Percentiles rank a stretch among this genome's conserved stretches.
These are phyloP conservation scores for Stereocaulon alpinum DNA, from an alignment of 495 filamentous ascomycete genomes.

Conservation along the genomic window DNA sequence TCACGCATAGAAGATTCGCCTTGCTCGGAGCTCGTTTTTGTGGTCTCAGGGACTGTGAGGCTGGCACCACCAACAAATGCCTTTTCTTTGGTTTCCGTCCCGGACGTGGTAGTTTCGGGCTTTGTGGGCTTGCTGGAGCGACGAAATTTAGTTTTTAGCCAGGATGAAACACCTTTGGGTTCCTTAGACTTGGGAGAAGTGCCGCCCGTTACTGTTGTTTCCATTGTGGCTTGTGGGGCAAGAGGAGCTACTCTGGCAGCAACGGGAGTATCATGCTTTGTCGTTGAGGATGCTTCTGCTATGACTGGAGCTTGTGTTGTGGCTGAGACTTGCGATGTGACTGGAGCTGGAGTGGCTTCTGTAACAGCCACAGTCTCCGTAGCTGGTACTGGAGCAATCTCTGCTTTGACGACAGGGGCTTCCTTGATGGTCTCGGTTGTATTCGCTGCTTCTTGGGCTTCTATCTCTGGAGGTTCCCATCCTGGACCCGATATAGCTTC, in stretches of 20 bases:
- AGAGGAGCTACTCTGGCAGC: conserved; percentile 22
- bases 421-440: conserved; percentile 5
- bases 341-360: conserved; percentile 1
- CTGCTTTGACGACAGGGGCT: conserved; percentile 10
- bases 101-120: conserved; percentile 8
- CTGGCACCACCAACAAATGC: conserved; percentile 41
- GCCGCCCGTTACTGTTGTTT: conserved; percentile 23
- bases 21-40: conserved; percentile 28
- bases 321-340: neutral
- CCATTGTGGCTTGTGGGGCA: conserved; percentile 23
- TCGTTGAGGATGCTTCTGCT: conserved; percentile 12
- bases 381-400: neutral
- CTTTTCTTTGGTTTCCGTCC: conserved; percentile 21
- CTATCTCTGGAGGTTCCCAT: neutral
- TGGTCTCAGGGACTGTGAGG: conserved; percentile 29
- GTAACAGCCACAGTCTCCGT: neutral
- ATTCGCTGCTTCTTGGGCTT: conserved; percentile 5
- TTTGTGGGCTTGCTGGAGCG: conserved; percentile 27
- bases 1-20: conserved; percentile 36
- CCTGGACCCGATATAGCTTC: conserved; percentile 4
- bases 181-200: conserved; percentile 20
- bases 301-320: neutral
- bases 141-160: conserved; percentile 49
- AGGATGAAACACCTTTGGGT: conserved; percentile 45
- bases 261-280: conserved; percentile 15